phyloP scores from a whole-genome alignment of 805 yeast genomes.

The Kuraishia piskuri region DNA sequence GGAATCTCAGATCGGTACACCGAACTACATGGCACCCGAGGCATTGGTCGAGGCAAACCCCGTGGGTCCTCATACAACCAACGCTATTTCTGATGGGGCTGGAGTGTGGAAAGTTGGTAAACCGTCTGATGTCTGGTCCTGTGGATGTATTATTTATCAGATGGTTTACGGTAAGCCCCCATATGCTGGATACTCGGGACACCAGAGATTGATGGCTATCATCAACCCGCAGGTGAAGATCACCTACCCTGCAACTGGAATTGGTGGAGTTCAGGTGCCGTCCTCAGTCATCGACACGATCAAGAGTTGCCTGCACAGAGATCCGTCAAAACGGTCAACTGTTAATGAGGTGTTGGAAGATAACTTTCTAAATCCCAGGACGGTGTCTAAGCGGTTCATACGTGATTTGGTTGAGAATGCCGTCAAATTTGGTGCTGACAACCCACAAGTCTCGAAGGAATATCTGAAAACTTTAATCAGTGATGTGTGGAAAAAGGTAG shows the following conservation, averaged over 20 bases:
- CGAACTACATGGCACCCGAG: slow-evolving; percentile 98
- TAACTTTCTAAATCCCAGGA: slow-evolving; percentile 66
- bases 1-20: slow-evolving; percentile 90
- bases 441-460: slow-evolving; percentile 22
- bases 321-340: slow-evolving; percentile 61
- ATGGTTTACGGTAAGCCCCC: slow-evolving; percentile 95
- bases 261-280: slow-evolving; percentile 60
- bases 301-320: slow-evolving; percentile 60
- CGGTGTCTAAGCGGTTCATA: slow-evolving; percentile 58
- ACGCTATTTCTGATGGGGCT: slow-evolving; percentile 20
- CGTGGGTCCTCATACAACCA: background rate
- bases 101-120: slow-evolving; percentile 73
- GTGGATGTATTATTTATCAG: slow-evolving; percentile 93
- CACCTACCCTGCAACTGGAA: slow-evolving; percentile 50
- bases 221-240: slow-evolving; percentile 77
- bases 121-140: slow-evolving; percentile 96
- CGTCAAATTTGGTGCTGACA: slow-evolving; percentile 57
- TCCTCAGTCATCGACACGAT: slow-evolving; percentile 61
- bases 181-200: slow-evolving; percentile 69
- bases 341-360: slow-evolving; percentile 50
- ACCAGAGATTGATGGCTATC: slow-evolving; percentile 73
- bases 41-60: slow-evolving; percentile 58
- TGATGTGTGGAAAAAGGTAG: slow-evolving; percentile 51
- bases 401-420: slow-evolving; percentile 70
- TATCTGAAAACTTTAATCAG: slow-evolving; percentile 37